Percentiles rank a stretch among this genome's conserved stretches.
These are phyloP conservation scores for Debaryomycetaceae sp. DNA, from an alignment of 1,139 yeast species.

Conservation along the genomic window DNA sequence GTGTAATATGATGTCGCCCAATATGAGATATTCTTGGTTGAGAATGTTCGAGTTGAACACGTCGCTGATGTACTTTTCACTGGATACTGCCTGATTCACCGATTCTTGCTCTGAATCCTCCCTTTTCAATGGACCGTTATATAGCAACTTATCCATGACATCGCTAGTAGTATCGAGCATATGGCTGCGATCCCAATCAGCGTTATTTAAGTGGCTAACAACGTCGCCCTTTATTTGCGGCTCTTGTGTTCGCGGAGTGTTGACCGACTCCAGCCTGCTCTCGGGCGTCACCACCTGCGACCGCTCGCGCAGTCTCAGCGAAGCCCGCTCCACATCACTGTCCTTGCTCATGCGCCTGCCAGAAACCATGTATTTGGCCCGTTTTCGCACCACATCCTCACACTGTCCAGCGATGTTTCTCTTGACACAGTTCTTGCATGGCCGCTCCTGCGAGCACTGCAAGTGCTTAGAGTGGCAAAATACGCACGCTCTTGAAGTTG, in stretches of 20 bases:
- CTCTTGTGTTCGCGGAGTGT: not conserved
- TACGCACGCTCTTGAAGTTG: conserved; percentile 65
- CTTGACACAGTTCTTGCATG: conserved; percentile 67
- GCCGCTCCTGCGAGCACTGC: conserved; percentile 59
- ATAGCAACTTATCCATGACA: conserved; percentile 29
- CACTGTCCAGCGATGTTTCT: conserved; percentile 55
- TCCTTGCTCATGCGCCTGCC: not conserved
- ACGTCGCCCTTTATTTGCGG: not conserved
- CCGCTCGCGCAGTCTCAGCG: not conserved
- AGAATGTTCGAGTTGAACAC: conserved; percentile 37
- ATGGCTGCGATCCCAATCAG: not conserved
- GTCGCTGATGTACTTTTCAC: conserved; percentile 10
- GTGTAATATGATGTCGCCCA: conserved; percentile 51
- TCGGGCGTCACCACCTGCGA: not conserved
- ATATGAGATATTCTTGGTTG: conserved; percentile 57
- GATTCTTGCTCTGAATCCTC: conserved; percentile 15
- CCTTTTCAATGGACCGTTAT: conserved; percentile 7
- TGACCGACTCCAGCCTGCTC: not conserved
- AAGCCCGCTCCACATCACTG: not conserved
- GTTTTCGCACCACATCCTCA: conserved; percentile 56
- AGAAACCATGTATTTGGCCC: conserved; percentile 39
- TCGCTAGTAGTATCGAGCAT: conserved; percentile 39
- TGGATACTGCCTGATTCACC: conserved; percentile 13
- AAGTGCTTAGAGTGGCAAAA: conserved; percentile 71
- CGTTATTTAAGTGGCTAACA: not conserved